Percentiles rank a stretch among this genome's conserved stretches.
These are phyloP conservation scores for Skeletonema tropicum DNA, from an alignment of 108 stramenopile genomes.

Conservation along the genomic window DNA sequence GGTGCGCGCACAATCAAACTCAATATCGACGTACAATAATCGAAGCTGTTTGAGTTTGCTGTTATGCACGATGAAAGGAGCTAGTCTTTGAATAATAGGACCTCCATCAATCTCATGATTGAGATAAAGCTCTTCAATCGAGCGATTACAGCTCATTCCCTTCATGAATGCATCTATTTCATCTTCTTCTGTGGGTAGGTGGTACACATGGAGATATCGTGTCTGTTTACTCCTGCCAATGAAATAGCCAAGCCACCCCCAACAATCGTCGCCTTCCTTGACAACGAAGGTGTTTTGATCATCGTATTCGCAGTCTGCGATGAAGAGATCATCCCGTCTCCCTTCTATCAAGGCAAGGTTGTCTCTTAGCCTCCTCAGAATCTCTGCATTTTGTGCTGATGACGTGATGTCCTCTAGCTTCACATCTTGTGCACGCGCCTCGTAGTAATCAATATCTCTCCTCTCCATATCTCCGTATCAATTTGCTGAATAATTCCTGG, in stretches of 20 bases:
- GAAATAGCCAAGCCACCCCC: constrained; percentile 11
- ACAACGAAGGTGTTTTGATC: neutral
- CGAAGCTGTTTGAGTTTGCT: neutral
- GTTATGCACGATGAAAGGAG: neutral
- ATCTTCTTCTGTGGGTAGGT: neutral
- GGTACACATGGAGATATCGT: no score
- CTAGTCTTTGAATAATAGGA: neutral
- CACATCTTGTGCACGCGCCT: neutral
- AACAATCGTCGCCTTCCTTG: neutral
- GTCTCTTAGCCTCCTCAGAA: neutral
- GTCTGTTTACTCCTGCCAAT: neutral
- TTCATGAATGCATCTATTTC: neutral
- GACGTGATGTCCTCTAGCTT: neutral
- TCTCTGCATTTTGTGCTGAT: neutral
- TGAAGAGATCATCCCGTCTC: neutral
- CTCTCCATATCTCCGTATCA: neutral
- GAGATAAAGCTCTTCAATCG: neutral
- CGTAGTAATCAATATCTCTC: neutral
- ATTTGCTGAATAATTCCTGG: neutral
- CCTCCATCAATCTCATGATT: neutral
- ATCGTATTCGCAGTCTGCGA: no score
- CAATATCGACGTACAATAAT: neutral
- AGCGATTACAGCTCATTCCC: neutral
- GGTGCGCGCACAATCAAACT: neutral
- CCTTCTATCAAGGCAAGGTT: neutral